A percentile compares a stretch with the other conserved stretches of the same genome.
These are phyloP conservation scores for Globisporangium parvum DNA, from an alignment of 352 stramenopile species.

Conservation along the genomic window DNA sequence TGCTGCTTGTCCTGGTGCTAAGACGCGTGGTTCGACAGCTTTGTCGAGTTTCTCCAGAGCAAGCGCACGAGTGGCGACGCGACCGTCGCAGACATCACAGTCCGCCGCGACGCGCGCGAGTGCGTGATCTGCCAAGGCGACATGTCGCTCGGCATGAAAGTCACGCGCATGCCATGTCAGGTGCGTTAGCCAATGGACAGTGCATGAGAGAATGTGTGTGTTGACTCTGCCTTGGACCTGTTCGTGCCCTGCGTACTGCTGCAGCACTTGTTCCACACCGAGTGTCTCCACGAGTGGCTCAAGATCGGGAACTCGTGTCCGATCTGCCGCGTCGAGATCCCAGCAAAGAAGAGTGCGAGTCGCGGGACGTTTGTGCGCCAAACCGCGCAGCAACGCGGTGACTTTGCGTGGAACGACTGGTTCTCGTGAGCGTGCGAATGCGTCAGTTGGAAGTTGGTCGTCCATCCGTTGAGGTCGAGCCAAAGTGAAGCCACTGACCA, in stretches of 20 bases:
- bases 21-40: conserved; percentile 18
- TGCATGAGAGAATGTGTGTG: too few species aligned
- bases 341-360: conserved; percentile 34
- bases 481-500: background rate
- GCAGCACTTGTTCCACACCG: conserved; percentile 80
- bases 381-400: conserved; percentile 37
- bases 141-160: conserved; percentile 57
- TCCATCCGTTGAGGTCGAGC: background rate
- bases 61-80: conserved; percentile 22
- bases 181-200: conserved; percentile 20
- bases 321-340: conserved; percentile 73
- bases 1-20: background rate
- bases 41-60: conserved; percentile 46
- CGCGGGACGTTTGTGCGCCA: conserved; percentile 21
- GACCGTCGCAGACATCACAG: conserved; percentile 36
- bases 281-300: conserved; percentile 73
- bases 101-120: conserved; percentile 64
- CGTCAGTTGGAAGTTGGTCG: too few species aligned
- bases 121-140: conserved; percentile 82
- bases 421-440: conserved; percentile 35
- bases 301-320: conserved; percentile 81
- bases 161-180: conserved; percentile 70
- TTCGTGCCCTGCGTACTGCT: conserved; percentile 6
- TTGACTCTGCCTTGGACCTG: too few species aligned
- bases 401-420: conserved; percentile 73